Conservation (phyloP, 345 rosid genomes). For the Schrenkiella parvula region DNA sequence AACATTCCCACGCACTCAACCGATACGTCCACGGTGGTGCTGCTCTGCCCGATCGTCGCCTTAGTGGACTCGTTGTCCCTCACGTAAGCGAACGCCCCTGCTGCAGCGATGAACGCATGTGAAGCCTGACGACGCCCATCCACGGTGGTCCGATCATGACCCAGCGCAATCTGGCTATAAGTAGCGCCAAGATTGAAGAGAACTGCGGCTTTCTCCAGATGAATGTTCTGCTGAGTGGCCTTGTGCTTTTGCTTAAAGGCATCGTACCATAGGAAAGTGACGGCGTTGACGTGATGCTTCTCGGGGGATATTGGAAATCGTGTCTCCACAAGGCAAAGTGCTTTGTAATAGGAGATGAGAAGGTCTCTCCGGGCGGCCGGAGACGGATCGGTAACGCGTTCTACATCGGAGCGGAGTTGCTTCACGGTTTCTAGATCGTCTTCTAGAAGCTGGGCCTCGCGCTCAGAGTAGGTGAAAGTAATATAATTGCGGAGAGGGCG, state of each 20-base stretch:
- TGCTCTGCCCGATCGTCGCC: conserved; percentile 69
- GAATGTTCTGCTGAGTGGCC: conserved; percentile 84
- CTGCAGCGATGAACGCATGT: conserved; percentile 84
- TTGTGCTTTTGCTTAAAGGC: conserved; percentile 86
- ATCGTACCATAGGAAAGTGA: conserved; percentile 82
- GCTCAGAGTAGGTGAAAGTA: conserved; percentile 77
- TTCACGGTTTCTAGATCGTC: conserved; percentile 83
- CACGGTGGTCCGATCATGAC: conserved; percentile 67
- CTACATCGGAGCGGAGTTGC: conserved; percentile 74
- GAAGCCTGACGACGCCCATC: conserved; percentile 89
- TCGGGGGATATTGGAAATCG: conserved; percentile 96
- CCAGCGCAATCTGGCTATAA: conserved; percentile 82
- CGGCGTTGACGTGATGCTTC: conserved; percentile 66
- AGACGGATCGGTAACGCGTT: conserved; percentile 69
- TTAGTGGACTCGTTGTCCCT: conserved; percentile 74
- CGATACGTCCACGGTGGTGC: conserved; percentile 76
- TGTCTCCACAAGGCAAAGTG: conserved; percentile 80
- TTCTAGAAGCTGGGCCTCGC: conserved; percentile 88
- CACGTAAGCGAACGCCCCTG: conserved; percentile 73
- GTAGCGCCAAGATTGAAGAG: conserved; percentile 82
- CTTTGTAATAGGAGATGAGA: conserved; percentile 62
- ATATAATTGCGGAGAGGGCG: conserved; percentile 92
- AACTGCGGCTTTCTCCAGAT: conserved; percentile 89
- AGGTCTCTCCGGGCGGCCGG: conserved; percentile 80
- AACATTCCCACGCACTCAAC: conserved; percentile 92